These are phyloP conservation scores for Lagenaria siceraria DNA, from an alignment of 306 rosid species.

Conservation along the genomic window DNA sequence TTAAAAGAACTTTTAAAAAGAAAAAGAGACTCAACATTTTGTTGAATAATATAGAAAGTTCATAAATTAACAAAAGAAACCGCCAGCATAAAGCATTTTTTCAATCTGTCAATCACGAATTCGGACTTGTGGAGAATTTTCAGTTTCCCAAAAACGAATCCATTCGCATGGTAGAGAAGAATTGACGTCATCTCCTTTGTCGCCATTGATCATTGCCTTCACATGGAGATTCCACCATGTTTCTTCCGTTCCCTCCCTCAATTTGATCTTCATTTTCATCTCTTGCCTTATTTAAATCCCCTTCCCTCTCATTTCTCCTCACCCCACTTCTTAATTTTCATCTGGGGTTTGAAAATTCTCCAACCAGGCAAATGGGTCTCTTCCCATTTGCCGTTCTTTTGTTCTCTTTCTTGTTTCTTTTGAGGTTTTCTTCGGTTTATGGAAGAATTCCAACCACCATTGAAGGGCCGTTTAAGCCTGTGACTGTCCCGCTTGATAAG, in stretches of 20 bases:
- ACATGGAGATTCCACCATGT: neutral
- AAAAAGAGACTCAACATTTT: no score
- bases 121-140: neutral
- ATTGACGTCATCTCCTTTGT: neutral
- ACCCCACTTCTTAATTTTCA: neutral
- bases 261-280: neutral
- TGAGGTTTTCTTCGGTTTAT: constrained; percentile 14
- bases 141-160: neutral
- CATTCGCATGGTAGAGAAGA: neutral
- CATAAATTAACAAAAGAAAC: neutral
- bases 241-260: neutral
- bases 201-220: neutral
- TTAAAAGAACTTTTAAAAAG: no score
- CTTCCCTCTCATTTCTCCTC: neutral
- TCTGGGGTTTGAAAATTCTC: neutral
- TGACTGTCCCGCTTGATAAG: constrained; percentile 55
- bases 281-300: neutral
- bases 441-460: constrained; percentile 41
- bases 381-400: neutral
- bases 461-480: constrained; percentile 82
- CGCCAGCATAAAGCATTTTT: no score
- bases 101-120: neutral
- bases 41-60: neutral
- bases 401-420: constrained; percentile 11
- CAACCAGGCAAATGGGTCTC: constrained; percentile 25